Conservation (phyloP, 352 stramenopile species). For the Pythium aquatile region DNA sequence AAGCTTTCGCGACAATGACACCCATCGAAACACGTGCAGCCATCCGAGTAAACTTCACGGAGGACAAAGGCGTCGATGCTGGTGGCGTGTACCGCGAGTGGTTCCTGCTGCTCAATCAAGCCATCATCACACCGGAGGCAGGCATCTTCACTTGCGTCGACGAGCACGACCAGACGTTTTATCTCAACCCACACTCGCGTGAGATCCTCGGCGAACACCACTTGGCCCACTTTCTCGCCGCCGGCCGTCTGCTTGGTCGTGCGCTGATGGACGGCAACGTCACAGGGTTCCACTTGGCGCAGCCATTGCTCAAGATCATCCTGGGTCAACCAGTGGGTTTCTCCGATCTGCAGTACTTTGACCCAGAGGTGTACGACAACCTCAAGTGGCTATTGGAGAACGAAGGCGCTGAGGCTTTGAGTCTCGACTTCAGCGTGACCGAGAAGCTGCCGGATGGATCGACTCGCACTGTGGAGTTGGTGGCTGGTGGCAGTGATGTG, state of each 20-base stretch:
- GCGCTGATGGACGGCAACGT: constrained; percentile 90
- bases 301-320: constrained; percentile 97
- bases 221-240: constrained; percentile 60
- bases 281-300: constrained; percentile 92
- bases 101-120: constrained; percentile 79
- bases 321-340: constrained; percentile 93
- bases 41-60: constrained; percentile 78
- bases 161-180: constrained; percentile 51
- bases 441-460: constrained; percentile 28
- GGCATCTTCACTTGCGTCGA: constrained; percentile 62
- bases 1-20: constrained; percentile 54
- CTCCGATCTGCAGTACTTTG: constrained; percentile 90
- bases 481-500: constrained; percentile 55
- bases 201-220: constrained; percentile 64
- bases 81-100: constrained; percentile 88
- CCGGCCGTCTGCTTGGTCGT: constrained; percentile 54
- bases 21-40: constrained; percentile 53
- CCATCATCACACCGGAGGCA: constrained; percentile 40
- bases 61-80: constrained; percentile 81
- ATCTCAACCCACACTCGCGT: constrained; percentile 62
- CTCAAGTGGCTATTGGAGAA: constrained; percentile 69
- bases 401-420: constrained; percentile 48
- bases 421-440: constrained; percentile 65
- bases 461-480: constrained; percentile 43
- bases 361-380: constrained; percentile 57